These are phyloP conservation scores for Tricholoma terreum DNA, from an alignment of 768 basidiomycete species.

Conservation along the genomic window DNA sequence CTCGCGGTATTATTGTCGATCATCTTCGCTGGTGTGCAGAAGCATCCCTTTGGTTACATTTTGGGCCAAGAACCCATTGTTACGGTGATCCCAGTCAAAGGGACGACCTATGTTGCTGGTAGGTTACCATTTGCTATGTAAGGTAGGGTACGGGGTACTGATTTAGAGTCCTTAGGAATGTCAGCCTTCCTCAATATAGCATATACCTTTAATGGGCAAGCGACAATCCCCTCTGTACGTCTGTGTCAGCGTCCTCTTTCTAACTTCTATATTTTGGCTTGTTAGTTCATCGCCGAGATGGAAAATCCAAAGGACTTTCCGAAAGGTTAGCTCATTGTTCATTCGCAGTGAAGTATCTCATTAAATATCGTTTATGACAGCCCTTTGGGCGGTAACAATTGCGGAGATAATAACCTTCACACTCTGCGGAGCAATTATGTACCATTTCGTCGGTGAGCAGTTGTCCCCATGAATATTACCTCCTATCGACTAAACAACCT, in stretches of 20 bases:
- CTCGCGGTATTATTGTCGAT: slow-evolving; percentile 42
- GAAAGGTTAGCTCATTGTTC: slow-evolving; percentile 26
- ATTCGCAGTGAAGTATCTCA: background rate
- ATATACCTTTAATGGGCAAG: slow-evolving; percentile 45
- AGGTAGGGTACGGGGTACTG: background rate
- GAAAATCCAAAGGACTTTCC: slow-evolving; percentile 45
- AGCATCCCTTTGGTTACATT: slow-evolving; percentile 39
- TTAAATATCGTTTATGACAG: slow-evolving; percentile 14
- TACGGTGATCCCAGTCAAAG: slow-evolving; percentile 31
- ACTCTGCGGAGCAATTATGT: slow-evolving; percentile 42
- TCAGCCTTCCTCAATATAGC: slow-evolving; percentile 45
- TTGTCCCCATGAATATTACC: background rate
- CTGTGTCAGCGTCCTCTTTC: background rate
- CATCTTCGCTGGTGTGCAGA: slow-evolving; percentile 39
- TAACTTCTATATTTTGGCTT: background rate
- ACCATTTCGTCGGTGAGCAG: slow-evolving; percentile 28
- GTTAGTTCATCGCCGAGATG: slow-evolving; percentile 46
- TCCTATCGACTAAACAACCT: background rate
- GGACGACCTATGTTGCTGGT: slow-evolving; percentile 39
- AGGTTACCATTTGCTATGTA: background rate
- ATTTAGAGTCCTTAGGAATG: slow-evolving; percentile 29
- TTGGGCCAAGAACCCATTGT: slow-evolving; percentile 35
- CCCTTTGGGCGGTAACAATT: slow-evolving; percentile 42
- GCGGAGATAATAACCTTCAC: slow-evolving; percentile 41
- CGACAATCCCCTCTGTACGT: slow-evolving; percentile 38